A percentile compares a stretch with the other conserved stretches of the same genome.
Evolutionary conservation across 768 basidiomycete genomes (phyloP).

Genomic region (Jaapia argillacea): DNA sequence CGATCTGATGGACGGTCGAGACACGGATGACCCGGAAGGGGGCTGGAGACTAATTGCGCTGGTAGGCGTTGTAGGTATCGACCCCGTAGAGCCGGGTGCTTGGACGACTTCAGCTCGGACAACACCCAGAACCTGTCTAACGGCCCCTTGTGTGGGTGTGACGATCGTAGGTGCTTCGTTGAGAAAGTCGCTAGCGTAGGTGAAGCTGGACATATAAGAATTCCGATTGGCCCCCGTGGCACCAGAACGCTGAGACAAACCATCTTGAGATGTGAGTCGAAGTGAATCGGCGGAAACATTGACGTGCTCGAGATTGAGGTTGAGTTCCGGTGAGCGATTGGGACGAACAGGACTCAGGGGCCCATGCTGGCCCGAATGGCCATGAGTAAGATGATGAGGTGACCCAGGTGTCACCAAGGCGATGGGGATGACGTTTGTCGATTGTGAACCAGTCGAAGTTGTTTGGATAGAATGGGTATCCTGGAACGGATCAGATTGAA

Average conservation of each 20-base stretch:
- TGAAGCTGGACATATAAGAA: conserved; percentile 76
- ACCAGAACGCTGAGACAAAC: conserved; percentile 45
- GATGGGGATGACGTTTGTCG: conserved; percentile 82
- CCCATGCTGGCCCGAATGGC: conserved; percentile 17
- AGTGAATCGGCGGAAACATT: conserved; percentile 48
- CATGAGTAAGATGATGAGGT: conserved; percentile 20
- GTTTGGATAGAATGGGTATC: conserved; percentile 78
- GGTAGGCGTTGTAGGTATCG: conserved; percentile 19
- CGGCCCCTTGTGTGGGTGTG: conserved; percentile 51
- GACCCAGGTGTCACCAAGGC: conserved; percentile 63
- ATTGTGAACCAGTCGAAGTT: conserved; percentile 56
- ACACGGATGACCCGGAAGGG: conserved; percentile 19
- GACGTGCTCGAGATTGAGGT: conserved; percentile 53
- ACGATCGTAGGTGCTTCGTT: conserved; percentile 79
- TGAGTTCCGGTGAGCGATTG: conserved; percentile 46
- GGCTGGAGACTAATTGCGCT: conserved; percentile 31
- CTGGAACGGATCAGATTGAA: conserved; percentile 60
- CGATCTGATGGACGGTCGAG: conserved; percentile 39
- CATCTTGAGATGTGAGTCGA: conserved; percentile 22
- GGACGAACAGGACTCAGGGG: conserved; percentile 36
- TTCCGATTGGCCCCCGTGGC: conserved; percentile 44
- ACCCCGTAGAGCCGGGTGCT: conserved; percentile 29
- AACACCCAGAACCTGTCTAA: conserved; percentile 67
- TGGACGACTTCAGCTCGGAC: conserved; percentile 75
- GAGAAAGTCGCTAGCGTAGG: conserved; percentile 70